Conservation (phyloP, 2,329 filamentous ascomycete species). For the Paradendryphiella salina region DNA sequence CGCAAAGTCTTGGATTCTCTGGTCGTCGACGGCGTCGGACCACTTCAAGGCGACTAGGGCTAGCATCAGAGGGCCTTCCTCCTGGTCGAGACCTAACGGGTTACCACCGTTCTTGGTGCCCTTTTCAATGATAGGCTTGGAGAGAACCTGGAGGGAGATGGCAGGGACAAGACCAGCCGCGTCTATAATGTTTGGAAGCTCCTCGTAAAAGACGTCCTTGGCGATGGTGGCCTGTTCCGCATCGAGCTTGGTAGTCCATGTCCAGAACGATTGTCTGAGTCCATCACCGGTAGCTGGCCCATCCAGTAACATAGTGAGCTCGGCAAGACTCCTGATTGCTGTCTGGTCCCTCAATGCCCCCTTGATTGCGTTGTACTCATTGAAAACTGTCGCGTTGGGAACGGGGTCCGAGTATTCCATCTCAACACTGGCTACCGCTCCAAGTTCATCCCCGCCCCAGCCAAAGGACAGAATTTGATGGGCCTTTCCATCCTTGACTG, state of each 20-base stretch:
- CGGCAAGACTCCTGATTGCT: constrained; percentile 22
- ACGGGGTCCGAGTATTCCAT: constrained; percentile 34
- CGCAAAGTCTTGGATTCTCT: constrained; percentile 22
- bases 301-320: constrained; percentile 14
- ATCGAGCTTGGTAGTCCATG: constrained; percentile 34
- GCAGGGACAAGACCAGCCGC: constrained; percentile 24
- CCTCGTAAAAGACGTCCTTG: constrained; percentile 30
- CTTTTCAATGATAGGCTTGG: constrained; percentile 24
- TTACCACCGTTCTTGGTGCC: constrained; percentile 35
- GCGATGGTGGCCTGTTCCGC: constrained; percentile 21
- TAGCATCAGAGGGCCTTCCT: constrained; percentile 27
- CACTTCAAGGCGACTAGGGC: constrained; percentile 25
- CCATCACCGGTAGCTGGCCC: constrained; percentile 3
- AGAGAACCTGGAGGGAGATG: constrained; percentile 35
- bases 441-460: constrained; percentile 16
- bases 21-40: constrained; percentile 29
- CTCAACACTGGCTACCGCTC: constrained; percentile 15
- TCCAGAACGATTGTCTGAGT: constrained; percentile 35
- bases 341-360: constrained; percentile 22
- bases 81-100: constrained; percentile 31
- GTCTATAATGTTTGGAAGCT: constrained; percentile 23
- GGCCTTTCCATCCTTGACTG: constrained; percentile 27
- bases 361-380: constrained; percentile 32
- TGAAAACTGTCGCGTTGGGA: constrained; percentile 29
- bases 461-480: constrained; percentile 37